phyloP scores from a whole-genome alignment of 78 protist species.

The Dictyostelium purpureum region DNA sequence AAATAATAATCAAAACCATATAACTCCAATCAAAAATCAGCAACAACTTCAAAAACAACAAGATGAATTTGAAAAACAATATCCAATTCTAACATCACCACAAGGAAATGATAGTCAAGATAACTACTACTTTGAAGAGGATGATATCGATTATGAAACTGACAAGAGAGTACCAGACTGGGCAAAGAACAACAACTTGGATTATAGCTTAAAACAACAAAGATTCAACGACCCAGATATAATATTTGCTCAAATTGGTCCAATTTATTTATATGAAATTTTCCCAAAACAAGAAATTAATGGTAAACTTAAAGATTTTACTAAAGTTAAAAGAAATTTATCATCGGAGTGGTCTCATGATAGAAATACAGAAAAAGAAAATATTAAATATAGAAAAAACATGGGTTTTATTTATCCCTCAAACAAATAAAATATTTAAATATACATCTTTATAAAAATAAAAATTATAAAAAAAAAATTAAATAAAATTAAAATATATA shows the following conservation, averaged over 20 bases:
- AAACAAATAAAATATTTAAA: too few species aligned
- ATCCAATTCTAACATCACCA: slow-evolving; percentile 2
- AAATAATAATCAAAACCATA: not conserved
- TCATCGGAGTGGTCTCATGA: slow-evolving; percentile 17
- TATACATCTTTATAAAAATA: not conserved
- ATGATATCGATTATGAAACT: slow-evolving; percentile 5
- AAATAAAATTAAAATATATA: not conserved
- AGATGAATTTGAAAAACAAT: not conserved
- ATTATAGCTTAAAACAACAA: not conserved
- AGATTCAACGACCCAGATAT: slow-evolving; percentile 10
- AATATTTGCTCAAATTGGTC: not conserved
- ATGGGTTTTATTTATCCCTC: slow-evolving; percentile 9
- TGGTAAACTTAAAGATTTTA: not conserved
- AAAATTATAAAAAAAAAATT: not conserved
- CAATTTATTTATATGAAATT: slow-evolving; percentile 4
- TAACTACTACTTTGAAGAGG: slow-evolving; percentile 14
- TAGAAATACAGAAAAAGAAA: not conserved
- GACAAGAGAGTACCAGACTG: slow-evolving; percentile 27
- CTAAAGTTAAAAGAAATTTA: not conserved
- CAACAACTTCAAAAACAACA: not conserved
- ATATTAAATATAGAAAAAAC: not conserved
- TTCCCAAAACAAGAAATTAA: not conserved
- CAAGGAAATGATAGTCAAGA: not conserved
- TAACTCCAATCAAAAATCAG: not conserved
- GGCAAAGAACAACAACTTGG: not conserved